Conservation (phyloP, 768 basidiomycete genomes). For the Trametes punicea region DNA sequence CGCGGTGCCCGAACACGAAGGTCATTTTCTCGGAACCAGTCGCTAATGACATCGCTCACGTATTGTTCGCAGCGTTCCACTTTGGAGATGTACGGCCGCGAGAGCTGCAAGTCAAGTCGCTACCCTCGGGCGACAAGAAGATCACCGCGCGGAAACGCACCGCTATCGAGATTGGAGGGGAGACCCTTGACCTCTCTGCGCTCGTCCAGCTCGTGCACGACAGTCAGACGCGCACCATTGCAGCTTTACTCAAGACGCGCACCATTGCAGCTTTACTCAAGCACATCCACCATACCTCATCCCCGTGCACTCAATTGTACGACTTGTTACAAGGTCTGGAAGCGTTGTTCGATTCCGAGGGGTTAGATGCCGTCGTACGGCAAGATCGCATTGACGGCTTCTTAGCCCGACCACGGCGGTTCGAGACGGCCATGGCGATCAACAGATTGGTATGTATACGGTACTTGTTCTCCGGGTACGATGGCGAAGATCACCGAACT, state of each 20-base stretch:
- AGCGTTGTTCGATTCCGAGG: background rate
- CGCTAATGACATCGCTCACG: background rate
- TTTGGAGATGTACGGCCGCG: constrained; percentile 7
- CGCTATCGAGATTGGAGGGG: constrained; percentile 1
- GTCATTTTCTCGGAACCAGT: background rate
- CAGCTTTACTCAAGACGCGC: constrained; percentile 10
- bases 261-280: constrained; percentile 14
- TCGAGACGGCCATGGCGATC: constrained; percentile 21
- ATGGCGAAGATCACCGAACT: background rate
- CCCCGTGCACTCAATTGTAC: background rate
- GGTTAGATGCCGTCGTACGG: constrained; percentile 9
- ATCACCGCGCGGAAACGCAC: constrained; percentile 7
- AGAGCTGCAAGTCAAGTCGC: background rate
- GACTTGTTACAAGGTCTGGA: background rate
- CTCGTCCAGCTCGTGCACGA: constrained; percentile 17
- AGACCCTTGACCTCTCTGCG: constrained; percentile 17
- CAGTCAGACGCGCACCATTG: constrained; percentile 21
- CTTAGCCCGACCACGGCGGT: constrained; percentile 10
- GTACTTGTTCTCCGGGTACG: background rate
- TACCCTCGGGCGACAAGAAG: constrained; percentile 6
- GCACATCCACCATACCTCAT: background rate
- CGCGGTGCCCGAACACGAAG: constrained; percentile 11
- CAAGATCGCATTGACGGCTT: constrained; percentile 16
- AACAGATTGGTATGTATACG: constrained; percentile 15
- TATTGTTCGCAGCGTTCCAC: background rate